These are phyloP conservation scores for Pyrenopolyporus hunteri DNA, from an alignment of 495 filamentous ascomycete genomes.

Conservation along the genomic window DNA sequence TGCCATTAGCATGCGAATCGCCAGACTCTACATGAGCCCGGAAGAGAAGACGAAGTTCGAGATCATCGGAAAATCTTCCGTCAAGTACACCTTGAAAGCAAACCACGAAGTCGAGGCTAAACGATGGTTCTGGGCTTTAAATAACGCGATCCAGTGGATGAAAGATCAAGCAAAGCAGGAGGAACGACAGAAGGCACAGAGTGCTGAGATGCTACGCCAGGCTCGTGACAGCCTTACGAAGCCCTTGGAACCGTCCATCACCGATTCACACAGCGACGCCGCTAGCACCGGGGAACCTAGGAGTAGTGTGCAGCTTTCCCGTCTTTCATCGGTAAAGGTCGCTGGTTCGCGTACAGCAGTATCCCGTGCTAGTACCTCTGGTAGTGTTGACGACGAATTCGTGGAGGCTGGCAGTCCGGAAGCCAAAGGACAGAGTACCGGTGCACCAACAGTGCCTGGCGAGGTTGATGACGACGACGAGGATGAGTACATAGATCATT, in stretches of 20 bases:
- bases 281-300: constrained; percentile 54
- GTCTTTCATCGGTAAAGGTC: constrained; percentile 47
- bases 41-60: constrained; percentile 97
- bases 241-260: constrained; percentile 43
- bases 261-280: constrained; percentile 59
- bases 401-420: constrained; percentile 46
- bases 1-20: constrained; percentile 98
- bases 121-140: constrained; percentile 96
- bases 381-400: constrained; percentile 54
- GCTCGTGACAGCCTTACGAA: constrained; percentile 67
- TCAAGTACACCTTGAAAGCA: constrained; percentile 96
- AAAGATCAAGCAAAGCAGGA: constrained; percentile 96
- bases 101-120: constrained; percentile 95
- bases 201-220: constrained; percentile 76
- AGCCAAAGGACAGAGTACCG: constrained; percentile 34
- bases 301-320: constrained; percentile 53
- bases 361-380: constrained; percentile 46
- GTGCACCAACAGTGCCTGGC: constrained; percentile 18
- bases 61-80: constrained; percentile 96
- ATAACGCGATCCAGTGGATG: constrained; percentile 97
- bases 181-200: constrained; percentile 71
- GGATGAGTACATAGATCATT: constrained; percentile 82
- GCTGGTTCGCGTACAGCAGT: constrained; percentile 30
- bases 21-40: constrained; percentile 90
- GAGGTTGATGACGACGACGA: constrained; percentile 71